Percentiles rank a stretch among this genome's conserved stretches.
Evolutionary conservation across 1,139 yeast species (phyloP).

Genomic region (Debaryomyces subglobosus): DNA sequence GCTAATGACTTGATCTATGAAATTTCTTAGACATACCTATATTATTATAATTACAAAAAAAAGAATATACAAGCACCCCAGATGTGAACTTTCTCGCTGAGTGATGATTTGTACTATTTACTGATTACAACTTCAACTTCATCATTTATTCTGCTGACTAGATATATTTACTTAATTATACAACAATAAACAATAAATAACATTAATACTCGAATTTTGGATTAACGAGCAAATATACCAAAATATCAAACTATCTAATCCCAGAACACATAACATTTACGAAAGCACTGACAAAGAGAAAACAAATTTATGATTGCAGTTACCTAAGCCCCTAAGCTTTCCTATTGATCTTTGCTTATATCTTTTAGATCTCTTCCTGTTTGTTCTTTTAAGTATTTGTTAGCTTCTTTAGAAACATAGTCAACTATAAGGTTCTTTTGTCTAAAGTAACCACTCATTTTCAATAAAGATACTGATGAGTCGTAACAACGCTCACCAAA

Average conservation of each 20-base stretch:
- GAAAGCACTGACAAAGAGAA: not conserved
- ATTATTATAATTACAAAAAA: not conserved
- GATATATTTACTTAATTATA: not conserved
- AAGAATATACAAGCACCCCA: not conserved
- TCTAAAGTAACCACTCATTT: constrained; percentile 47
- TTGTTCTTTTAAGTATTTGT: constrained; percentile 35
- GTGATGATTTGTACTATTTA: not conserved
- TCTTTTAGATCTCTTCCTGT: constrained; percentile 36
- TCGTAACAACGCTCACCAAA: constrained; percentile 60
- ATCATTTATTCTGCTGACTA: not conserved
- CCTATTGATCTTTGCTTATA: constrained; percentile 17
- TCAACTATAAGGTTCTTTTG: constrained; percentile 44
- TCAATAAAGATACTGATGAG: constrained; percentile 40
- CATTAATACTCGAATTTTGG: not conserved
- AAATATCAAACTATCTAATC: not conserved
- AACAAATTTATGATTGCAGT: not conserved
- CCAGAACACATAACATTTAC: not conserved
- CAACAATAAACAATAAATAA: not conserved
- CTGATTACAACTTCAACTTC: not conserved
- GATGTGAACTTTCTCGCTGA: not conserved
- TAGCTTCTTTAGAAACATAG: constrained; percentile 36
- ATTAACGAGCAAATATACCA: not conserved
- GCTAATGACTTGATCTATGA: not conserved
- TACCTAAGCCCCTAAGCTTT: not conserved
- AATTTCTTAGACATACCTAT: not conserved